Evolutionary conservation across 495 filamentous ascomycete genomes (phyloP).

Genomic region (Penicillium macrosclerotiorum): DNA sequence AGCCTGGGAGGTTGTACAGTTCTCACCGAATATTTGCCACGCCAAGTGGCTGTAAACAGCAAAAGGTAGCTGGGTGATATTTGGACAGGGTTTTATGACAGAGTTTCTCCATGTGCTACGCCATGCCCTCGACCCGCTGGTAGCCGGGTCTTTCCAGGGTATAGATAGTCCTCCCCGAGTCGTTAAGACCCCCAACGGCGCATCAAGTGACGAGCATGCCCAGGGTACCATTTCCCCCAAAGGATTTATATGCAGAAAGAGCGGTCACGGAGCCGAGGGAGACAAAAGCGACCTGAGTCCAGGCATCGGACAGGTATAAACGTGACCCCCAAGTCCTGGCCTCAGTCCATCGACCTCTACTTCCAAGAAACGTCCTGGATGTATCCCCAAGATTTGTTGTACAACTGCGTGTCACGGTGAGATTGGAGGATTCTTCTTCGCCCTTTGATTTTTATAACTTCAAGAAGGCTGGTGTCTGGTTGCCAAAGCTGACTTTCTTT

Average conservation of each 20-base stretch:
- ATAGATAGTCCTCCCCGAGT: neutral
- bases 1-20: neutral
- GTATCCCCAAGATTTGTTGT: constrained; percentile 11
- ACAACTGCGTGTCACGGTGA: constrained; percentile 27
- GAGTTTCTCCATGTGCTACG: constrained; percentile 4
- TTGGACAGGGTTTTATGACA: neutral
- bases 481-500: neutral
- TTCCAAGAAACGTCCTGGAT: constrained; percentile 13
- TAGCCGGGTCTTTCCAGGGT: constrained; percentile 10
- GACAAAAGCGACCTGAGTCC: neutral
- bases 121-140: constrained; percentile 8
- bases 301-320: too few species aligned
- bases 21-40: constrained; percentile 6
- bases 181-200: too few species aligned
- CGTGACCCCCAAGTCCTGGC: too few species aligned
- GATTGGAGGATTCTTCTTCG: constrained; percentile 11
- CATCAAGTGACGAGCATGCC: too few species aligned
- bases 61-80: neutral
- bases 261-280: too few species aligned
- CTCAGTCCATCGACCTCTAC: constrained; percentile 1
- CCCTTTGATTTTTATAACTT: neutral
- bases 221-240: too few species aligned
- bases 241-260: too few species aligned
- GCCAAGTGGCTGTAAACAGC: constrained; percentile 1
- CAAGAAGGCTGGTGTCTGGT: neutral